A percentile compares a stretch with the other conserved stretches of the same genome.
phyloP scores from a whole-genome alignment of 495 filamentous ascomycete species.

The Filosporella fistucella region DNA sequence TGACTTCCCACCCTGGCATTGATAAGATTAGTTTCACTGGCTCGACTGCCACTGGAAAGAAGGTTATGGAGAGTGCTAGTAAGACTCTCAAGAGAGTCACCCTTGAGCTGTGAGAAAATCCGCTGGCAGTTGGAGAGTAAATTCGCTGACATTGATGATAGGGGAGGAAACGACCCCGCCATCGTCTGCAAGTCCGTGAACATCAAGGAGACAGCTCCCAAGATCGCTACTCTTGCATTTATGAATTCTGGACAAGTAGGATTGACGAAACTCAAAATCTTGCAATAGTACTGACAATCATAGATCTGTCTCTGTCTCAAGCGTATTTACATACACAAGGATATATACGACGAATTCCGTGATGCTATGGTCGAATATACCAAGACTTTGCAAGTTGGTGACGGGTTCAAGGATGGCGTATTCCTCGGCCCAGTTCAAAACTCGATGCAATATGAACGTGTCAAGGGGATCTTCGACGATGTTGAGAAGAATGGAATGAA shows the following conservation, averaged over 20 bases:
- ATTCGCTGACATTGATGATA: conserved; percentile 30
- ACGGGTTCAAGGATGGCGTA: conserved; percentile 28
- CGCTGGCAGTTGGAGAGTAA: conserved; percentile 60
- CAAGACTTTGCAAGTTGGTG: conserved; percentile 38
- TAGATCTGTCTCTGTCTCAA: conserved; percentile 17
- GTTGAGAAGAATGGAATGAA: conserved; percentile 49
- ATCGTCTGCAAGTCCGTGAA: conserved; percentile 53
- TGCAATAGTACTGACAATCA: no score
- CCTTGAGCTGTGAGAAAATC: conserved; percentile 88
- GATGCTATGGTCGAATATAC: conserved; percentile 40
- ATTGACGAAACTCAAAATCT: no score
- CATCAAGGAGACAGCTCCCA: conserved; percentile 3
- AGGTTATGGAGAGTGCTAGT: conserved; percentile 34
- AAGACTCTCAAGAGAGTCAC: conserved; percentile 72
- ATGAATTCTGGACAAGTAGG: conserved; percentile 46
- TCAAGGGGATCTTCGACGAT: conserved; percentile 48
- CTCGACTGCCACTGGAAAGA: conserved; percentile 38
- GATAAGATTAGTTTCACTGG: conserved; percentile 38
- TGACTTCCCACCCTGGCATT: conserved; percentile 33
- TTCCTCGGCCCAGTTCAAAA: conserved; percentile 51
- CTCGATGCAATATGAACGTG: conserved; percentile 53
- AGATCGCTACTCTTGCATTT: conserved; percentile 39
- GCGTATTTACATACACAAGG: conserved; percentile 54
- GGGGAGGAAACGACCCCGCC: conserved; percentile 54
- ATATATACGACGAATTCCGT: conserved; percentile 50